Evolutionary conservation across 371 early-diverging fungal genomes (phyloP).

Genomic region (Basidiobolus meristosporus): DNA sequence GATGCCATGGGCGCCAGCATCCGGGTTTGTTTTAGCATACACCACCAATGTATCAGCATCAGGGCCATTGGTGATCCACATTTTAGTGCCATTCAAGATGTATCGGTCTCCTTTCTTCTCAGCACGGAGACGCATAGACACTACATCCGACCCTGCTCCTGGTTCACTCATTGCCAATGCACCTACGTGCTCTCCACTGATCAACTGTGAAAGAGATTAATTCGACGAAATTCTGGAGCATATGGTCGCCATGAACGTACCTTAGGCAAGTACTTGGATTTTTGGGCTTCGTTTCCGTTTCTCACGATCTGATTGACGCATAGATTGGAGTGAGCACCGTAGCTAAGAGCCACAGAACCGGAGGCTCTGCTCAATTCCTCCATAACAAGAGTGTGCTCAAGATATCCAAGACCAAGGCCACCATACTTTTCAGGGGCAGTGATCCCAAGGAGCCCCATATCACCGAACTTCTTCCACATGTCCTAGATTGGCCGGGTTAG

Average conservation of each 20-base stretch:
- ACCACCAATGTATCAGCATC: constrained; percentile 86
- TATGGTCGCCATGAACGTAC: constrained; percentile 5
- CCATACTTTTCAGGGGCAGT: constrained; percentile 77
- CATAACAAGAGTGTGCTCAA: constrained; percentile 84
- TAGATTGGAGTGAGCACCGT: constrained; percentile 93
- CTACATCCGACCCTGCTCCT: constrained; percentile 85
- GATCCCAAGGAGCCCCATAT: constrained; percentile 87
- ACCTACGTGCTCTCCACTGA: constrained; percentile 81
- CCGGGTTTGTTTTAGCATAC: constrained; percentile 80
- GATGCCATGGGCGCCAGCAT: constrained; percentile 71
- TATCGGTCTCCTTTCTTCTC: constrained; percentile 68
- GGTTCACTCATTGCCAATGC: constrained; percentile 94
- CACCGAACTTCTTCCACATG: constrained; percentile 92
- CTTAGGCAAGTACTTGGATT: constrained; percentile 79
- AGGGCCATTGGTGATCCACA: constrained; percentile 97
- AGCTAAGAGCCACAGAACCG: constrained; percentile 81
- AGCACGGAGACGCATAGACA: constrained; percentile 78
- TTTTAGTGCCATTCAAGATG: constrained; percentile 71
- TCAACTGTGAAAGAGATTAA: constrained; percentile 19
- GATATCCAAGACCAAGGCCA: constrained; percentile 80
- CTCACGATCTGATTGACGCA: constrained; percentile 93
- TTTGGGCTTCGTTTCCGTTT: constrained; percentile 81
- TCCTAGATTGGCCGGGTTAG: constrained; percentile 18
- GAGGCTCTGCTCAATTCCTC: constrained; percentile 83
- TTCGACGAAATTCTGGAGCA: background rate